Evolutionary conservation across 306 rosid genomes (phyloP).

Genomic region (Ormosia semicastrata): DNA sequence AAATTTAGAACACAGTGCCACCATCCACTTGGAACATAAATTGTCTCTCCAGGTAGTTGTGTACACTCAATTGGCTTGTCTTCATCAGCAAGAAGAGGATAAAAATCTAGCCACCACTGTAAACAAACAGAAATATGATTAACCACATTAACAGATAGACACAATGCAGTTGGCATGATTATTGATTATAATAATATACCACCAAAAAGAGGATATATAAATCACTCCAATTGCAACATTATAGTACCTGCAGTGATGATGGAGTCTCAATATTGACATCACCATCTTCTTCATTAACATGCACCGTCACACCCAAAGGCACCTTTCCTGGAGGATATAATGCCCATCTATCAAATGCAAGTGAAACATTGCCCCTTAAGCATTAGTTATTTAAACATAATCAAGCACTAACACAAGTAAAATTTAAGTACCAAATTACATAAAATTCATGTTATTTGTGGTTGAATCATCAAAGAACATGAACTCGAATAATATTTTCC

Average conservation of each 20-base stretch:
- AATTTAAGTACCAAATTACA: neutral
- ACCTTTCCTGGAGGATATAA: slow-evolving; percentile 98
- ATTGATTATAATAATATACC: neutral
- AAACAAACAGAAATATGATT: slow-evolving; percentile 27
- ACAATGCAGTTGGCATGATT: slow-evolving; percentile 11
- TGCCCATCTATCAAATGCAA: slow-evolving; percentile 80
- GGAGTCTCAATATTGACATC: slow-evolving; percentile 88
- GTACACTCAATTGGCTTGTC: slow-evolving; percentile 98
- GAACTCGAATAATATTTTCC: neutral
- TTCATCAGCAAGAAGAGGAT: slow-evolving; percentile 98
- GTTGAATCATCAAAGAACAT: slow-evolving; percentile 23
- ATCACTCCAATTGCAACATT: slow-evolving; percentile 18
- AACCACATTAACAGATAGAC: slow-evolving; percentile 16
- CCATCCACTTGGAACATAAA: slow-evolving; percentile 98
- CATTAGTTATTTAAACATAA: slow-evolving; percentile 24
- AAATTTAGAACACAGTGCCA: slow-evolving; percentile 97
- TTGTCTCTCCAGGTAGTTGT: slow-evolving; percentile 95
- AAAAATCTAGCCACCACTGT: slow-evolving; percentile 98
- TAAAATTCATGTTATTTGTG: neutral
- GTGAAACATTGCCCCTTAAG: slow-evolving; percentile 25
- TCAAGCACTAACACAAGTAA: neutral
- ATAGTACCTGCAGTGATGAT: slow-evolving; percentile 81
- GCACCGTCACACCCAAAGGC: slow-evolving; percentile 91
- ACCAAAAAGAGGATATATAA: slow-evolving; percentile 13
- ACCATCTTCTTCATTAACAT: slow-evolving; percentile 92